A percentile compares a stretch with the other conserved stretches of the same genome.
phyloP scores from a whole-genome alignment of 176 grass and related monocot species.

The Carex parvula region DNA sequence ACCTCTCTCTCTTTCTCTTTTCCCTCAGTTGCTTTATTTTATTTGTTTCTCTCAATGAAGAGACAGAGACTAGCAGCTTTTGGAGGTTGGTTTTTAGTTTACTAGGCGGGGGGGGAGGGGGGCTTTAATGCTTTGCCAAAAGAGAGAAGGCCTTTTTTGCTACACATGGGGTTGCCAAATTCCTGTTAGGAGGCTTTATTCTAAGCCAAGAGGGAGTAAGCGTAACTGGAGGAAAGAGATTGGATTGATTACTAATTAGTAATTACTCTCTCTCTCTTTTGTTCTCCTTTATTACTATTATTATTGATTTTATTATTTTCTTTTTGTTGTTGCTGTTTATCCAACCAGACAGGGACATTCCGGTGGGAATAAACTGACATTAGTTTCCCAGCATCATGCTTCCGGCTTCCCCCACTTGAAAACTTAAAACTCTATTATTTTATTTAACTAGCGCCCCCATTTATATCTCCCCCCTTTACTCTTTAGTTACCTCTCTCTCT shows the following conservation, averaged over 20 bases:
- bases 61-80: conserved; percentile 40
- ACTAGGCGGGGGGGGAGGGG: neutral
- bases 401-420: conserved; percentile 13
- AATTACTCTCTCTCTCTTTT: neutral
- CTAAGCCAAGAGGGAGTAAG: neutral
- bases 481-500: neutral
- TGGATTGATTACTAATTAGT: neutral
- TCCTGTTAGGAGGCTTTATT: neutral
- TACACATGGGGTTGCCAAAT: conserved; percentile 31
- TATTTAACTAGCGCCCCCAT: no score
- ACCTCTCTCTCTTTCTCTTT: neutral
- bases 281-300: neutral
- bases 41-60: neutral
- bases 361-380: conserved; percentile 20
- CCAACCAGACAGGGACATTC: conserved; percentile 36
- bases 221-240: neutral
- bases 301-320: neutral
- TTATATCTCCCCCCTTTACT: no score
- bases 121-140: conserved; percentile 77
- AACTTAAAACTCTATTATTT: no score
- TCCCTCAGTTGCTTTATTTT: neutral
- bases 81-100: conserved; percentile 26
- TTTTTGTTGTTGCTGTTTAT: conserved; percentile 23
- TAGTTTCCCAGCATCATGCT: conserved; percentile 19
- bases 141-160: conserved; percentile 44